These are phyloP conservation scores for Wickerhamiella sorbophila DNA, from an alignment of 805 yeast genomes.

Conservation along the genomic window DNA sequence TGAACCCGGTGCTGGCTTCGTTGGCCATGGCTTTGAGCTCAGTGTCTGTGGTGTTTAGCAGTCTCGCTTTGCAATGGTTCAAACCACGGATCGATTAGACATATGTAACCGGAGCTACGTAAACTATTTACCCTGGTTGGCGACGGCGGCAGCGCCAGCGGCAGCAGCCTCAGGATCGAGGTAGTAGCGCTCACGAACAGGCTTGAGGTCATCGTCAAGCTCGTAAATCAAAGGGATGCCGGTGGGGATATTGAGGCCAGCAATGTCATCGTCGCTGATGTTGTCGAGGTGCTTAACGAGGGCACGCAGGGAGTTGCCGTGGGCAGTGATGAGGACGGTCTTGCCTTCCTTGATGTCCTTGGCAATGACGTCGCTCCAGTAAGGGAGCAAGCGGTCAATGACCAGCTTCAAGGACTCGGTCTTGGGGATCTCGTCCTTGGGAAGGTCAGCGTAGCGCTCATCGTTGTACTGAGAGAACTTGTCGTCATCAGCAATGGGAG, in stretches of 20 bases:
- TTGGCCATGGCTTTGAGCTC: constrained; percentile 89
- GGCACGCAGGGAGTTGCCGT: constrained; percentile 97
- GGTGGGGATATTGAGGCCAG: constrained; percentile 92
- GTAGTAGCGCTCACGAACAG: constrained; percentile 88
- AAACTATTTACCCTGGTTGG: constrained; percentile 60
- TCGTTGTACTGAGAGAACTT: constrained; percentile 78
- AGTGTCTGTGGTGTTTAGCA: constrained; percentile 71
- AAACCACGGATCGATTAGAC: constrained; percentile 10
- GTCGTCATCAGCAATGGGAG: constrained; percentile 61
- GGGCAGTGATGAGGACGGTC: constrained; percentile 89
- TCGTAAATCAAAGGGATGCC: constrained; percentile 97
- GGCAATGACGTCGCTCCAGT: constrained; percentile 89
- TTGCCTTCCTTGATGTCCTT: constrained; percentile 71
- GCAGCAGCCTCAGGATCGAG: constrained; percentile 99
- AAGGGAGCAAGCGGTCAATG: constrained; percentile 91
- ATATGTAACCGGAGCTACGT: neutral
- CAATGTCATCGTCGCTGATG: constrained; percentile 83
- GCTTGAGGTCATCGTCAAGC: constrained; percentile 73
- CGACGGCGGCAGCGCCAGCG: constrained; percentile 99
- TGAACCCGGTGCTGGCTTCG: constrained; percentile 84
- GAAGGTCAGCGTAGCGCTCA: constrained; percentile 69
- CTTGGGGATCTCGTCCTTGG: constrained; percentile 76
- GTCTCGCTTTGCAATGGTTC: constrained; percentile 51
- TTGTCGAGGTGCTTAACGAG: constrained; percentile 89
- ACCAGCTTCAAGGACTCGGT: constrained; percentile 92